Evolutionary conservation across 2,329 filamentous ascomycete genomes (phyloP).

Genomic region (Scedosporium aurantiacum): DNA sequence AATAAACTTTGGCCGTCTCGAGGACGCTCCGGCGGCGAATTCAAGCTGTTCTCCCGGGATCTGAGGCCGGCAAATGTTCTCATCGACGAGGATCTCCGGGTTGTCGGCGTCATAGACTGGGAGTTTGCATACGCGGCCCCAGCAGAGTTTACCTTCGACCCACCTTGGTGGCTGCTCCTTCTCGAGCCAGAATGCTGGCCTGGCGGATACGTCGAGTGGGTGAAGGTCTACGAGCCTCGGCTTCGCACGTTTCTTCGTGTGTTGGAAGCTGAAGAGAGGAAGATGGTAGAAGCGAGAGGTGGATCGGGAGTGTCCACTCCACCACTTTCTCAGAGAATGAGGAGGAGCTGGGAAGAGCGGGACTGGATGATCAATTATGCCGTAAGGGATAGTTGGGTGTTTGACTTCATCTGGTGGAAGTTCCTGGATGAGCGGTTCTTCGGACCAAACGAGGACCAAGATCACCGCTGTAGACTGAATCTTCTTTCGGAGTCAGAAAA

Average conservation of each 20-base stretch:
- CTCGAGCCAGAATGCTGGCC: constrained; percentile 21
- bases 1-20: background rate
- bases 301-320: background rate
- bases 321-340: constrained; percentile 22
- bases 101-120: constrained; percentile 28
- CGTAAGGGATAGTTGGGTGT: constrained; percentile 24
- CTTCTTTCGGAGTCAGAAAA: constrained; percentile 13
- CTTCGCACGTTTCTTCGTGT: constrained; percentile 21
- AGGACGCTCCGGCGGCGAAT: constrained; percentile 9
- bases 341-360: constrained; percentile 23
- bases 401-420: constrained; percentile 26
- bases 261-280: constrained; percentile 20
- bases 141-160: constrained; percentile 20
- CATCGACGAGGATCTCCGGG: constrained; percentile 14
- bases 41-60: constrained; percentile 20
- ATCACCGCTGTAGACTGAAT: constrained; percentile 13
- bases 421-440: constrained; percentile 24
- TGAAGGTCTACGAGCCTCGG: constrained; percentile 18
- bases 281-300: constrained; percentile 5
- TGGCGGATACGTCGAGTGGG: constrained; percentile 19
- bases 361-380: constrained; percentile 24
- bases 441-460: constrained; percentile 13
- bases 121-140: constrained; percentile 26
- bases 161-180: constrained; percentile 28
- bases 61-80: constrained; percentile 22